Evolutionary conservation across 306 rosid genomes (phyloP).

Genomic region (Glycine tomentella): DNA sequence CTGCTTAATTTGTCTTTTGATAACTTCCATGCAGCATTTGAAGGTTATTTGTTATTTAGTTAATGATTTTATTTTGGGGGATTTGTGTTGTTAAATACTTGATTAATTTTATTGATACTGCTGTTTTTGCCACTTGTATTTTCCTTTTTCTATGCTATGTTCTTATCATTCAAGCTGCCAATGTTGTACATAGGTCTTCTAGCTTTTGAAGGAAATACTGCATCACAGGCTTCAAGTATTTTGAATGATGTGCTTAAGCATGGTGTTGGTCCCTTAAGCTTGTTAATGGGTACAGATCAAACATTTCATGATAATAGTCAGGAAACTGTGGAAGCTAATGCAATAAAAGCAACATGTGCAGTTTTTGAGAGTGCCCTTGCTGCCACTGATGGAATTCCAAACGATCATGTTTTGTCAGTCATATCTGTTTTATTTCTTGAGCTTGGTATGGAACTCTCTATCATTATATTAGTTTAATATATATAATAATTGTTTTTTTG

Average conservation of each 20-base stretch:
- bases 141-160: conserved; percentile 5
- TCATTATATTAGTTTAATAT: not conserved
- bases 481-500: not conserved
- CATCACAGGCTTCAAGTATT: conserved; percentile 72
- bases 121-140: not conserved
- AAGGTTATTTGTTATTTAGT: conserved; percentile 24
- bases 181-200: conserved; percentile 69
- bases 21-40: conserved; percentile 5
- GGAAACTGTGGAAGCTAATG: conserved; percentile 54
- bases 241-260: conserved; percentile 69
- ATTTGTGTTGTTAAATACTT: not conserved
- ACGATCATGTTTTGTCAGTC: conserved; percentile 71
- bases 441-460: conserved; percentile 64
- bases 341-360: conserved; percentile 65
- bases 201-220: conserved; percentile 58
- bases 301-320: conserved; percentile 48
- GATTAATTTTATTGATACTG: not conserved
- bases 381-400: conserved; percentile 64
- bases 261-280: conserved; percentile 51
- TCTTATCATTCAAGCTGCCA: conserved; percentile 53
- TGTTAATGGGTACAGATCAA: conserved; percentile 48
- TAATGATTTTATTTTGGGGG: not conserved
- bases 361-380: conserved; percentile 68
- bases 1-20: conserved; percentile 4
- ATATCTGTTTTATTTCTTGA: conserved; percentile 76